These are phyloP conservation scores for Ceratocystis papillata DNA, from an alignment of 2,329 filamentous ascomycete species.

Conservation along the genomic window DNA sequence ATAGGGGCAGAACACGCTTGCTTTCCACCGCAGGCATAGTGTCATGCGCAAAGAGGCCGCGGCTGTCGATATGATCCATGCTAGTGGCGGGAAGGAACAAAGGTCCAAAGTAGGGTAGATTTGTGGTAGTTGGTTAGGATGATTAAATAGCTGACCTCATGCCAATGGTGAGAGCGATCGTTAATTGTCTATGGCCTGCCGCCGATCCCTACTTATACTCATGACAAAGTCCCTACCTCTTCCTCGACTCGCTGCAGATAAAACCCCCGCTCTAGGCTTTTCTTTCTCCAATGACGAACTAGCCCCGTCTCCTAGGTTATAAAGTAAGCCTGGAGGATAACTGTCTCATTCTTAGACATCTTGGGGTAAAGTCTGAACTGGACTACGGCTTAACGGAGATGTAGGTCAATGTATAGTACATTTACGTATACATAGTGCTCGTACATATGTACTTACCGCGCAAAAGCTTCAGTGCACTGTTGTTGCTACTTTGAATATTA, in stretches of 20 bases:
- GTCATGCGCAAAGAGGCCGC: conserved; percentile 47
- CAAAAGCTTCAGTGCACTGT: not conserved
- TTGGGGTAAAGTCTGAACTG: too few species aligned
- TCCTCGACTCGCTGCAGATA: not conserved
- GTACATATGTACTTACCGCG: not conserved
- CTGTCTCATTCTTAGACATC: too few species aligned
- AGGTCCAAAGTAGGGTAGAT: not conserved
- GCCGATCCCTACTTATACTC: conserved; percentile 2
- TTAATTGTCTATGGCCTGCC: not conserved
- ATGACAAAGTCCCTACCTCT: too few species aligned
- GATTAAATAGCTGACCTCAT: too few species aligned
- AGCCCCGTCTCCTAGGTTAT: too few species aligned
- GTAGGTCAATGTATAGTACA: not conserved
- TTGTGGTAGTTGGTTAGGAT: not conserved
- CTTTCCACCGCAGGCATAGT: conserved; percentile 41
- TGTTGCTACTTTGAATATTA: too few species aligned
- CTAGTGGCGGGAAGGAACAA: conserved; percentile 13
- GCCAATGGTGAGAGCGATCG: too few species aligned
- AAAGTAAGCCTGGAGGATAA: too few species aligned
- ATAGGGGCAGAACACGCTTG: conserved; percentile 50
- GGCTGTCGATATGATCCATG: conserved; percentile 36
- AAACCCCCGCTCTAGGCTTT: not conserved
- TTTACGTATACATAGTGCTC: not conserved
- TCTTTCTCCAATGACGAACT: not conserved
- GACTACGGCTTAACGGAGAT: not conserved